A percentile compares a stretch with the other conserved stretches of the same genome.
Conservation (phyloP, 225 moss, liverwort and hornwort species). For the Climacium dendroides region DNA sequence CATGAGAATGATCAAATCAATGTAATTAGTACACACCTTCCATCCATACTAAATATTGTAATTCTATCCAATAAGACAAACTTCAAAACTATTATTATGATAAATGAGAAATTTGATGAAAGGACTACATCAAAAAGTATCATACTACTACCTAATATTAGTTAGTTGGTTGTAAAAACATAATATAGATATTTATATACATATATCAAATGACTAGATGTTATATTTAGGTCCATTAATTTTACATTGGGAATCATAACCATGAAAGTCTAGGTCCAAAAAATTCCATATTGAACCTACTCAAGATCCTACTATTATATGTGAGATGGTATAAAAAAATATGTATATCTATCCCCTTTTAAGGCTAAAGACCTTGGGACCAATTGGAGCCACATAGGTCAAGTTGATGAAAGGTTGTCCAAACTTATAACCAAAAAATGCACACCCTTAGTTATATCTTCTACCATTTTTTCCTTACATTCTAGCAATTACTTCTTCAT, state of each 20-base stretch:
- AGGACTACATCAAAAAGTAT: not conserved
- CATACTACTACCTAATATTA: too few relatives aligned
- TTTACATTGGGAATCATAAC: not conserved
- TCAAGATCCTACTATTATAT: too few relatives aligned
- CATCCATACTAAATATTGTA: not conserved
- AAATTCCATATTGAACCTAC: not conserved
- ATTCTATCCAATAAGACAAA: not conserved
- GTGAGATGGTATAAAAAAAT: too few relatives aligned
- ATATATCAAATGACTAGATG: not conserved
- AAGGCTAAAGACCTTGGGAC: not conserved
- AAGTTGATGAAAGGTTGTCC: not conserved
- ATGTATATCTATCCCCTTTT: not conserved
- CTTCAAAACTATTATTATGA: not conserved
- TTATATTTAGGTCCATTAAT: not conserved
- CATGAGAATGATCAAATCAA: not conserved
- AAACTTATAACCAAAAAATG: not conserved
- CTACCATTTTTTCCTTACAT: too few relatives aligned
- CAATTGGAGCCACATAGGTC: not conserved
- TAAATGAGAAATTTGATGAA: not conserved
- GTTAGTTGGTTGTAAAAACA: not conserved
- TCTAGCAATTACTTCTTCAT: not conserved
- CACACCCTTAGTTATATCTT: too few relatives aligned
- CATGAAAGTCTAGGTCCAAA: accelerated
- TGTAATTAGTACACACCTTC: not conserved
- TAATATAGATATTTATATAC: accelerated